Conservation (phyloP, 1,284 basidiomycete genomes). For the Laetiporus sulphureus region DNA sequence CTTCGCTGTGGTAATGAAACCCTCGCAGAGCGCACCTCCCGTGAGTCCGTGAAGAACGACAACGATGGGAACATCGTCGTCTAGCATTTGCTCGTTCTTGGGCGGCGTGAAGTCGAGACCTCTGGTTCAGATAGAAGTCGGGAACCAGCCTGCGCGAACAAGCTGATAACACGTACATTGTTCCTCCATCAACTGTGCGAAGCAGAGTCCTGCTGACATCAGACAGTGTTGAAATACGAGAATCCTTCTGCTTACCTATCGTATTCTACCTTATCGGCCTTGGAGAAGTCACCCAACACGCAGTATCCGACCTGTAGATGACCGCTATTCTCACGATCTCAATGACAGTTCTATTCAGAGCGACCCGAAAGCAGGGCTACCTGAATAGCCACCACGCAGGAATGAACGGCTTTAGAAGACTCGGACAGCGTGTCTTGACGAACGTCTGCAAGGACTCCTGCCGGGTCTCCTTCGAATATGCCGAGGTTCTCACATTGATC, state of each 20-base stretch:
- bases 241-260: constrained; percentile 40
- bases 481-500: constrained; percentile 30
- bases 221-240: neutral
- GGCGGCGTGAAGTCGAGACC: constrained; percentile 68
- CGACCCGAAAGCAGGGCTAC: constrained; percentile 27
- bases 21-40: constrained; percentile 49
- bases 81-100: constrained; percentile 42
- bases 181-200: constrained; percentile 63
- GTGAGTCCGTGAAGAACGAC: constrained; percentile 84
- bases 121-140: constrained; percentile 28
- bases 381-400: constrained; percentile 69
- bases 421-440: constrained; percentile 50
- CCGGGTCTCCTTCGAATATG: constrained; percentile 26
- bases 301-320: constrained; percentile 68
- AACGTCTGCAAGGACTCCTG: constrained; percentile 42
- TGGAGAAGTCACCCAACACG: constrained; percentile 66
- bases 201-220: constrained; percentile 41
- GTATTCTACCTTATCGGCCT: constrained; percentile 65
- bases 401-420: constrained; percentile 44
- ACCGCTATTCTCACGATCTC: constrained; percentile 35
- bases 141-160: neutral
- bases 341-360: neutral
- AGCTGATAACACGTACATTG: constrained; percentile 40
- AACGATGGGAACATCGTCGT: constrained; percentile 70
- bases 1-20: constrained; percentile 5